A percentile compares a stretch with the other conserved stretches of the same genome.
Conservation (phyloP, 345 rosid genomes). For the Eucalyptus curtisii region DNA sequence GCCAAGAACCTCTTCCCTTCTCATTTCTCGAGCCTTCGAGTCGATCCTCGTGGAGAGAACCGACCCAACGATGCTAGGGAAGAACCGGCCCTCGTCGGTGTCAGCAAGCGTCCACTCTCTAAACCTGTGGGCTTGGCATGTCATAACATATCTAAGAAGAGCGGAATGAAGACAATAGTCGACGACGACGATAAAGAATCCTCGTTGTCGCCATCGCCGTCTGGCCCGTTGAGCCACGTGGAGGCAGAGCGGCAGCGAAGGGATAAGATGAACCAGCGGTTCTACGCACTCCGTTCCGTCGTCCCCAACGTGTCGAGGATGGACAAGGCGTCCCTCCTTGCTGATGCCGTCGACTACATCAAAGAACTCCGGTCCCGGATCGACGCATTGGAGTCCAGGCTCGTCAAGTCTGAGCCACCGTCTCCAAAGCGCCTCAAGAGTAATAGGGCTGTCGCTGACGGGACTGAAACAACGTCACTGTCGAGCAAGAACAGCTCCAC, state of each 20-base stretch:
- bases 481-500: not conserved
- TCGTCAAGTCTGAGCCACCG: not conserved
- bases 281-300: not conserved
- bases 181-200: not conserved
- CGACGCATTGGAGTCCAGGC: not conserved
- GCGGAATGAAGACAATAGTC: not conserved
- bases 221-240: not conserved
- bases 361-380: not conserved
- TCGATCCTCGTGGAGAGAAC: not conserved
- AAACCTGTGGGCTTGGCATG: not conserved
- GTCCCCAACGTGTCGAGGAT: not conserved
- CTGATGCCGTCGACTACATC: not conserved
- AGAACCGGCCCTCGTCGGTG: not conserved
- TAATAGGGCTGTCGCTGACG: not conserved
- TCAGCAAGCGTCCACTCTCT: not conserved
- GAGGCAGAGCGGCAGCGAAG: not conserved
- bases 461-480: not conserved
- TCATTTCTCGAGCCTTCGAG: not conserved
- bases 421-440: not conserved
- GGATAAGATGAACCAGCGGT: not conserved
- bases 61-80: not conserved
- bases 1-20: conserved; percentile 1
- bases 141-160: not conserved
- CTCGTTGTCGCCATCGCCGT: not conserved
- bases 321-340: not conserved